phyloP scores from a whole-genome alignment of 371 early-diverging fungal species.

The Gilbertella persicaria region DNA sequence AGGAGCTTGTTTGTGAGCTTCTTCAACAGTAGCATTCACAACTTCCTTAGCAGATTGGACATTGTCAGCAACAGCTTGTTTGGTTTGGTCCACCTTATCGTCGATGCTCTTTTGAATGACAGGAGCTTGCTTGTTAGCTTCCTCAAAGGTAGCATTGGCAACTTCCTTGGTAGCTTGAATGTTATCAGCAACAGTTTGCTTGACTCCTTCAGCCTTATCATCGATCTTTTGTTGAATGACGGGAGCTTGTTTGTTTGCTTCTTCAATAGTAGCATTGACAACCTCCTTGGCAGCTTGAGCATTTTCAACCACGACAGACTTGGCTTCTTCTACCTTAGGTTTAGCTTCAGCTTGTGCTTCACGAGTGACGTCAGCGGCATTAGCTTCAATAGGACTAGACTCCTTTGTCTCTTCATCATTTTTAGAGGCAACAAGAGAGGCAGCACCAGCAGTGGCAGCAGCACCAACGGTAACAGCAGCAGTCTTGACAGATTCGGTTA shows the following conservation, averaged over 20 bases:
- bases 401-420: not conserved
- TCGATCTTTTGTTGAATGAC: constrained; percentile 1
- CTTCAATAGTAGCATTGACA: constrained; percentile 5
- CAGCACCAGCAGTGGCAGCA: constrained; percentile 13
- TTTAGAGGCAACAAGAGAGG: constrained; percentile 6
- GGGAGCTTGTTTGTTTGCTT: not conserved
- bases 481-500: constrained; percentile 11
- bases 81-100: constrained; percentile 2
- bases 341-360: constrained; percentile 1
- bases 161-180: constrained; percentile 6
- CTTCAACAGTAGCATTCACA: constrained; percentile 5
- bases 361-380: constrained; percentile 6
- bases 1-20: not conserved
- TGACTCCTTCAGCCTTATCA: not conserved
- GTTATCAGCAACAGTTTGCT: constrained; percentile 5
- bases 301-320: not conserved
- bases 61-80: not conserved
- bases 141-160: constrained; percentile 6
- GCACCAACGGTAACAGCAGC: constrained; percentile 4
- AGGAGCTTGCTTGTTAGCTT: constrained; percentile 11
- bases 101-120: constrained; percentile 5
- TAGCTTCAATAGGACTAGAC: not conserved
- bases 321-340: constrained; percentile 5
- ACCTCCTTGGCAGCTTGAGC: not conserved
- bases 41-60: not conserved